phyloP scores from a whole-genome alignment of 176 grass and related monocot genomes.

The Typha latifolia region DNA sequence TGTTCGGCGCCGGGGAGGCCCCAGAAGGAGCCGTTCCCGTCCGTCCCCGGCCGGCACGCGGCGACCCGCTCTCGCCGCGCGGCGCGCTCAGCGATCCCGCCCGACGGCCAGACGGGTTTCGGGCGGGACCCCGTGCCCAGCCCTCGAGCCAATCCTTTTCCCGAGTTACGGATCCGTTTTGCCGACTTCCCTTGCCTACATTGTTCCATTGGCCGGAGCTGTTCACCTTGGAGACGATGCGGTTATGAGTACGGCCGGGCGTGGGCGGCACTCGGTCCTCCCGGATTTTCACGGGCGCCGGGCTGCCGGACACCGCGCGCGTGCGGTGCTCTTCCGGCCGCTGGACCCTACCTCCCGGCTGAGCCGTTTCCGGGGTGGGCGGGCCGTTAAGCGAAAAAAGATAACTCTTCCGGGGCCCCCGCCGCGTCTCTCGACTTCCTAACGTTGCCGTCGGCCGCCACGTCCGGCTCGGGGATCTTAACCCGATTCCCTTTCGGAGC shows the following conservation, averaged over 20 bases:
- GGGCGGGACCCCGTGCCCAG: too few species aligned
- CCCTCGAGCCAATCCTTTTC: conserved; percentile 19
- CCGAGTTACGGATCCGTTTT: conserved; percentile 31
- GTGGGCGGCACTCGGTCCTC: too few species aligned
- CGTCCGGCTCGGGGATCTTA: conserved; percentile 43
- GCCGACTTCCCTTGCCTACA: conserved; percentile 28
- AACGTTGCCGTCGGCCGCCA: conserved; percentile 40
- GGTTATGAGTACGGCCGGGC: too few species aligned
- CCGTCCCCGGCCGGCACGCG: too few species aligned
- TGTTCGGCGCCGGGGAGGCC: conserved; percentile 25
- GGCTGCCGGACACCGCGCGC: conserved; percentile 32
- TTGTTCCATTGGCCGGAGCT: conserved; percentile 28
- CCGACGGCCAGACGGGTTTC: too few species aligned
- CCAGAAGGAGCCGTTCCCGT: not conserved
- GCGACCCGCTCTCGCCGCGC: too few species aligned
- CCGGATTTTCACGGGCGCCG: too few species aligned
- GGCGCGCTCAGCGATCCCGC: too few species aligned
- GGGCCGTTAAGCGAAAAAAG: too few species aligned
- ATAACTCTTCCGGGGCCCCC: conserved; percentile 39
- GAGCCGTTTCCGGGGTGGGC: too few species aligned
- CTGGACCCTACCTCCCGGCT: conserved; percentile 53
- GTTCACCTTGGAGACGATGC: conserved; percentile 38
- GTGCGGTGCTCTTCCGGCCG: conserved; percentile 53
- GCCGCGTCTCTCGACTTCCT: conserved; percentile 58
- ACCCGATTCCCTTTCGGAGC: conserved; percentile 34